Evolutionary conservation across 257 asterid genomes (phyloP), one percentile per base, ranked within the genome.

Genomic region (Cynanchum wilfordii): DNA sequence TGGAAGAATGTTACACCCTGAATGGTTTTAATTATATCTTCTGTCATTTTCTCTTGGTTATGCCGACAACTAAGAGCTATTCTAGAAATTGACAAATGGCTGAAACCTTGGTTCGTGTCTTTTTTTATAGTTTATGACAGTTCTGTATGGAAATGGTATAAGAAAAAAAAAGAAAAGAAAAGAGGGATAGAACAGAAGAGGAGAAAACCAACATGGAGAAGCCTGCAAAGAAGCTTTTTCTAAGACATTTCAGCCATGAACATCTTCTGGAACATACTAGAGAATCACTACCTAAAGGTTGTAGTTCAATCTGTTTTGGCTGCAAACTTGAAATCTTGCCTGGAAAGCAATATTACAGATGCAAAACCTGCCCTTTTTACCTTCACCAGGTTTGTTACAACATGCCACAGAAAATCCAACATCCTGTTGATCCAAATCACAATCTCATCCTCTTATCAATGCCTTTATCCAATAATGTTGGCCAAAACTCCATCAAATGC

Each of bases 371-470:
- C 45, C 40, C 64, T 0, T 87, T 85, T 83, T 83, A 78, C 77
- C 85, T 85, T 51, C 92, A 87, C 71, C 81, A 77, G 59, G 80
- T 79, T 8, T 87, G 92, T 75, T 87, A 57, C 80, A 76, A 70
- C 75, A 85, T 85, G 88, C 88, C 92, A 15, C 73, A 77, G 19
- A 76, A 16, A 77, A 75, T 75, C 60, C 72, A 66, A 59, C 90
- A 87, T 62, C 85, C 78, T 0, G 83, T 77, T 4, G 89, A 87
- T 71, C 84, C 83, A 22, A 74, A 40, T 65, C 92, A 85, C 45
- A 45, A 25, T 17, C 85, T 87, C 63, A 73, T 54, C 68, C 90
- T 87, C 30, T 25, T 66, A 2, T 20, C 85, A 68, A 20, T 77
- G 38, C 77, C 78, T 13, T 69, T 60, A 24, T 57, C 81, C 3